These are phyloP conservation scores for Verticillium isaacii DNA, from an alignment of 2,329 filamentous ascomycete species.

Conservation along the genomic window DNA sequence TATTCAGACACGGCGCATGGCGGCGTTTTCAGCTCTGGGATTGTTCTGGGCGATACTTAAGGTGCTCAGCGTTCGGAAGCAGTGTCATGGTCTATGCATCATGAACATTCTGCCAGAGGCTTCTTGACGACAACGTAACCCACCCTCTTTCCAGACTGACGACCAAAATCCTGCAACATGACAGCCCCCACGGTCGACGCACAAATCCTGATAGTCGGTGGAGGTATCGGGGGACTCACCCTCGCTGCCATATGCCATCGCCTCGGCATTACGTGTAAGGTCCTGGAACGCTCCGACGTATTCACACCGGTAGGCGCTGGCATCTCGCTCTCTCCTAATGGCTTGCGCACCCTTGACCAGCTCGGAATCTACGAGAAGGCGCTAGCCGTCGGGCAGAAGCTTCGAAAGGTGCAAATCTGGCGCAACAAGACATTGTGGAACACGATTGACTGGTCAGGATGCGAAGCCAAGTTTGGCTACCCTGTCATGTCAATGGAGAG, in stretches of 20 bases:
- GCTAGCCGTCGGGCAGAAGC: constrained; percentile 5
- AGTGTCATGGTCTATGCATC: too few species aligned
- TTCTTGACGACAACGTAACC: neutral
- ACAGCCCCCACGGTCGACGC: neutral
- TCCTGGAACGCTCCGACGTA: constrained; percentile 10
- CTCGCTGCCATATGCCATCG: constrained; percentile 11
- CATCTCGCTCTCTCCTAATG: constrained; percentile 14
- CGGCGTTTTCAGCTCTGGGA: too few species aligned
- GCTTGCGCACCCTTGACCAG: constrained; percentile 12
- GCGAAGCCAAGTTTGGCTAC: constrained; percentile 9
- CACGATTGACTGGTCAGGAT: constrained; percentile 4
- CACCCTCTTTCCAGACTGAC: neutral
- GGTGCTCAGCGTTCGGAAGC: too few species aligned
- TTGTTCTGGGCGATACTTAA: too few species aligned
- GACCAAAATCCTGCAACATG: neutral
- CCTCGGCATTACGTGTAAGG: constrained; percentile 11
- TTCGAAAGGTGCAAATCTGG: constrained; percentile 11
- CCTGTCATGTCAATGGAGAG: constrained; percentile 10
- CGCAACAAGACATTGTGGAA: constrained; percentile 12
- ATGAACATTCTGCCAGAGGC: neutral
- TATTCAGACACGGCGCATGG: neutral
- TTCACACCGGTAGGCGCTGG: constrained; percentile 13
- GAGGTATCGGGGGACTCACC: constrained; percentile 16
- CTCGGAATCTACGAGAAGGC: constrained; percentile 12
- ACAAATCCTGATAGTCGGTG: constrained; percentile 16